Evolutionary conservation across 2,329 filamentous ascomycete genomes (phyloP).

Genomic region (Sclerotinia nivalis): DNA sequence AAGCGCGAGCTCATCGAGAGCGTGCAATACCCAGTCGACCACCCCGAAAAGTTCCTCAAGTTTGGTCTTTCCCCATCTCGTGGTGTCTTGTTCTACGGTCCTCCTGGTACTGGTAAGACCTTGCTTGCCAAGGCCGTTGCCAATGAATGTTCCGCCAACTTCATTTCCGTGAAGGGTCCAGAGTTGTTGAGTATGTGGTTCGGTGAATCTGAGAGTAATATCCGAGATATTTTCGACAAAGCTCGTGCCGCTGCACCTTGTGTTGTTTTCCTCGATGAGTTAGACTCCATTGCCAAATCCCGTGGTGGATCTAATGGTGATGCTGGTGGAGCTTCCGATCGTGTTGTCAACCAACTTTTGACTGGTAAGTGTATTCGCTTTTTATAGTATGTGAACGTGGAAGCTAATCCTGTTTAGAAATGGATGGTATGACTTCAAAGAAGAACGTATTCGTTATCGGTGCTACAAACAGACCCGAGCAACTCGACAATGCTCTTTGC

Average conservation of each 20-base stretch:
- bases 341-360: conserved; percentile 99
- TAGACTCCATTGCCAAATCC: conserved; percentile 99
- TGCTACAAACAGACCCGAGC: conserved; percentile 97
- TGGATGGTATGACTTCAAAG: conserved; percentile 99
- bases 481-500: conserved; percentile 96
- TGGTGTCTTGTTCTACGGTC: conserved; percentile 98
- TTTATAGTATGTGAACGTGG: conserved; percentile 22
- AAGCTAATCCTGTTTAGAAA: conserved; percentile 64
- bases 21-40: conserved; percentile 98
- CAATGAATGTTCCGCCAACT: conserved; percentile 99
- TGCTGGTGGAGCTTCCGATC: conserved; percentile 96
- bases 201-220: conserved; percentile 99
- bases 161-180: conserved; percentile 98
- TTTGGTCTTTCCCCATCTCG: conserved; percentile 97
- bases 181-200: conserved; percentile 99
- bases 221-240: conserved; percentile 99
- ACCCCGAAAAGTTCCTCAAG: conserved; percentile 99
- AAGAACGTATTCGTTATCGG: conserved; percentile 99
- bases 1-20: conserved; percentile 99
- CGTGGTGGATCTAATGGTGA: conserved; percentile 96
- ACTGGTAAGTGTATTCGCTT: conserved; percentile 64
- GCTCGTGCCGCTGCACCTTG: conserved; percentile 96
- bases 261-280: conserved; percentile 96
- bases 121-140: conserved; percentile 98
- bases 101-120: conserved; percentile 99